Base-by-base conservation (phyloP, 768 basidiomycete species). In the Ramaria sp. region DNA sequence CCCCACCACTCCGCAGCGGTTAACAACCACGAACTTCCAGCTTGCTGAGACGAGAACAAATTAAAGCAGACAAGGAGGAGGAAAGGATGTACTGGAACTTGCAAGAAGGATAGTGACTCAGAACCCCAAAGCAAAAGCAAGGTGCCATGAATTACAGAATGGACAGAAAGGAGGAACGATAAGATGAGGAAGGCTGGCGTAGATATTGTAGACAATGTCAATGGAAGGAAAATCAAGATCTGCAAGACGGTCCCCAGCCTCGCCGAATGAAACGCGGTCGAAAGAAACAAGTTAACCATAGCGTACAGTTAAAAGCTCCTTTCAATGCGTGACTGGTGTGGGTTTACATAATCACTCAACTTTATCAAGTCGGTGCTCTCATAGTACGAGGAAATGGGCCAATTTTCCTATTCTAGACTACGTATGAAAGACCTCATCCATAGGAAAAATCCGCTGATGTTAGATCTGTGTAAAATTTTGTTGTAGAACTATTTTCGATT, bases 51-150 rank as follows among this genome's bases (percentile, higher is more conserved):
- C 5, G 63, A 56, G 67, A 89, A 90, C 36, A 82, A 75, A 65
- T 92, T 92, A 77, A 92, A 92, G 65, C 80, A 87, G 55, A 91
- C 78, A 48, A 92, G 82, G 41, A 92, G 80, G 32, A 92, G 76
- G 68, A 91, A 88, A 0, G 88, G 82, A 65, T 91, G 88, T 73
- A 89, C 82, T 8, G 89, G 89, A 30, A 91, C 78, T 69, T 92
- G 89, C 54, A 90, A 72, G 56, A 92, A 74, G 13, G 86, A 81
- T 49, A 91, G 73, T 13, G 79, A 76, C 44, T 79, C 72, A 12
- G 85, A 86, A 54, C 80, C 79, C 79, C 81, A 86, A 55, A 88
- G 60, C 39, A 86, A 73, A 56, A 79, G 72, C 62, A 90, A 73
- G 1, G 87, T 87, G 54, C 88, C 87, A 73, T 92, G 89, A 45